These are phyloP conservation scores for Melastoma malabathricum DNA, from an alignment of 345 rosid genomes.

Conservation along the genomic window DNA sequence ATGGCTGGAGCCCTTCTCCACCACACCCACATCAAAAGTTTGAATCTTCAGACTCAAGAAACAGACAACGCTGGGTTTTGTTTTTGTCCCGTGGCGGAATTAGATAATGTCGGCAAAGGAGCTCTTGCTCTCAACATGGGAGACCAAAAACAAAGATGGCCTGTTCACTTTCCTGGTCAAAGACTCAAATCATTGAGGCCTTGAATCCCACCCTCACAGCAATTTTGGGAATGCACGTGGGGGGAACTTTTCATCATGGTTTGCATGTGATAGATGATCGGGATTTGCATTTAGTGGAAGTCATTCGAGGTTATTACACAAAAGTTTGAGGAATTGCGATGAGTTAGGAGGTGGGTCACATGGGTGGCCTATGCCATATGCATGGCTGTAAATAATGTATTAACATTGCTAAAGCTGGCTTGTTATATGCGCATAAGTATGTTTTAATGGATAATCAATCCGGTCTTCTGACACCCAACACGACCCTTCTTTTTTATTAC, in stretches of 20 bases:
- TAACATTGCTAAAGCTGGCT: slow-evolving; percentile 3
- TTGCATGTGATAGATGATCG: too few species aligned
- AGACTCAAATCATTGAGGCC: slow-evolving; percentile 7
- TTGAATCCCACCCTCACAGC: too few species aligned
- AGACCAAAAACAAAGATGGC: slow-evolving; percentile 23
- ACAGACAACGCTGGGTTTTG: too few species aligned
- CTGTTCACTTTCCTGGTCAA: slow-evolving; percentile 8
- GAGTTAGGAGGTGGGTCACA: background rate
- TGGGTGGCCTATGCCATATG: slow-evolving; percentile 1
- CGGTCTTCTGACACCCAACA: too few species aligned
- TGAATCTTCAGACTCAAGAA: too few species aligned
- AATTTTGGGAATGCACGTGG: too few species aligned
- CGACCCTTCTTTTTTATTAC: slow-evolving; percentile 7
- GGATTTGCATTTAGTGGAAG: too few species aligned
- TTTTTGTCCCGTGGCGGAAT: too few species aligned
- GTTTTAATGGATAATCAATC: slow-evolving; percentile 2
- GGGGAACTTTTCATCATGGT: too few species aligned
- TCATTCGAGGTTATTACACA: background rate
- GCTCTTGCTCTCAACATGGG: slow-evolving; percentile 23
- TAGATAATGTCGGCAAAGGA: slow-evolving; percentile 8
- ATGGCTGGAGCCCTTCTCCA: slow-evolving; percentile 13
- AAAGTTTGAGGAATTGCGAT: background rate
- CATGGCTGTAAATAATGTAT: background rate
- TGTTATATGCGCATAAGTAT: slow-evolving; percentile 6
- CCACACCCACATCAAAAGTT: too few species aligned